Base-by-base conservation (phyloP, 352 stramenopile genomes). In the Phytophthora sp. region DNA sequence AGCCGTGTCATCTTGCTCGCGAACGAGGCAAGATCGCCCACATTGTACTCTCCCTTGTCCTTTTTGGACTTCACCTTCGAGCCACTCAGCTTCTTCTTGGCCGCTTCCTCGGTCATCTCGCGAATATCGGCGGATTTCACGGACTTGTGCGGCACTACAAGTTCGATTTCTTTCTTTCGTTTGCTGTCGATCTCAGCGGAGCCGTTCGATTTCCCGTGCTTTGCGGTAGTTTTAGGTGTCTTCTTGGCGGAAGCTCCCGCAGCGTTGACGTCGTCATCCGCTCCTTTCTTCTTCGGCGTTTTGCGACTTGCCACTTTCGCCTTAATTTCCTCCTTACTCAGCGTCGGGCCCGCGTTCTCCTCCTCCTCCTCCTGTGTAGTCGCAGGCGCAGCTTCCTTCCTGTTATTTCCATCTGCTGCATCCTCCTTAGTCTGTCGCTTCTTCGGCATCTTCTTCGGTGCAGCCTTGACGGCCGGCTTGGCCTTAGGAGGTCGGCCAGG, bases 301-400 rank as follows among this genome's bases (percentile, higher is more conserved):
- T 93, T 93, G 23, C 78, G 74, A 38, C 73, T 91, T 7, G 83
- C 80, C 7, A 90, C 76, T 63, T 91, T 90, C 7, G 80, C 82
- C 56, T 91, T 91, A 57, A 91, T 93, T 29, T 92, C 79, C 23
- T 92, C 86, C 36, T 91, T 93, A 42, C 77, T 91, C 29, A 90
- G 44, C 13, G 74, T 57, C 1, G 79, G 63, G 7, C 53, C 57
- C 2, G 53, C 53, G 5, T 24, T 29, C 8, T 71, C 59, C 3
- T 77, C 70, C 8, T 88, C 78, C 3, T 89, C 78, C 53, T 84
- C 77, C 57, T 77, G 63, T 71, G 56, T 58, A 13, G 23, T 46
- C 15, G 50, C 60, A 36, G 62, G 20, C 5, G 39, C 38, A 13
- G 52, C 30, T 13, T 62, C 52, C 7, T 73, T 72, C 30, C 50